Evolutionary conservation across 2,329 filamentous ascomycete genomes (phyloP), one percentile per base, ranked within the genome.

Genomic region (Cladophialophora chaetospira): DNA sequence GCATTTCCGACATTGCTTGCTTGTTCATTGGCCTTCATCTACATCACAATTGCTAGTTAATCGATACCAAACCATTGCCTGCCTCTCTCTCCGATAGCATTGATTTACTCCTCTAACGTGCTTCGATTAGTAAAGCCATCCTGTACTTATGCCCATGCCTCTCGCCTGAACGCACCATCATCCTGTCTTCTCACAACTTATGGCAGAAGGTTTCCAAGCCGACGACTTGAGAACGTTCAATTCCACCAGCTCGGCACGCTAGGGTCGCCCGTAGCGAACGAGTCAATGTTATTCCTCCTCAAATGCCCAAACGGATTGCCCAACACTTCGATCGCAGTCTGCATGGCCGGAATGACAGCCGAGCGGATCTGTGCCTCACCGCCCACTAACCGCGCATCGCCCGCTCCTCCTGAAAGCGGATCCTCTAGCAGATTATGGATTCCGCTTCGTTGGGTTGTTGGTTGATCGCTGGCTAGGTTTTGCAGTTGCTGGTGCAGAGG

Each of bases 401-500:
- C n/a, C n/a, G n/a, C n/a, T n/a, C n/a, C n/a, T n/a, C 38, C 48
- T 13, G 31, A 25, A 10, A 42, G 40, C 29, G 50, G 50, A 19
- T 53, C 45, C 25, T 53, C 38, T 13, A 53, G 50, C 21, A 53
- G 31, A 13, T 45, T 26, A 19, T 53, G 40, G 50, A 53, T 53
- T 17, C 50, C 50, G 31, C 50, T 38, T 4, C 50, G n/a, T n/a
- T n/a, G 38, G 19, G 15, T 29, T 29, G 11, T 36, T 13, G 38
- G 19, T n/a, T 44, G 25, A 19, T 6, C 31, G 29, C 40, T 53
- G 11, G 50, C 50, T n/a, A 53, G 50, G 23, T 40, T 28, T n/a
- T 26, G 50, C 23, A 56, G 40, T 11, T 56, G 40, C 31, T 52
- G 46, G 38, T 56, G 53, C 25, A 56, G 47, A 8, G 53, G 53